phyloP scores from a whole-genome alignment of 2,329 filamentous ascomycete species.

The Rasamsonia emersonii region DNA sequence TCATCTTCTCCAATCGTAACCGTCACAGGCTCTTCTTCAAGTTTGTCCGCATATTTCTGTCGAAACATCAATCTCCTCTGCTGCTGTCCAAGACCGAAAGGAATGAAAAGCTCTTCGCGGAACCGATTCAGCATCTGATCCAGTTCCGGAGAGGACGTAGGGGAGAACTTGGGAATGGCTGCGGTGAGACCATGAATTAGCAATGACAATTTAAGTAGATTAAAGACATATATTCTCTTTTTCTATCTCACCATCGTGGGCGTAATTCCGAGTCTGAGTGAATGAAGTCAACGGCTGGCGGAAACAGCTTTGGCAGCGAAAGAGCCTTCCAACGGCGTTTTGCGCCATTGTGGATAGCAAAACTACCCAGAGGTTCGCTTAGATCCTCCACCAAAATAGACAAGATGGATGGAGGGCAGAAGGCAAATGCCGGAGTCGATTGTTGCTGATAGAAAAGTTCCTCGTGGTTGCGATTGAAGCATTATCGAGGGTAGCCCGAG shows the following conservation, averaged over 20 bases:
- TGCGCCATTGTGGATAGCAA: slow-evolving; percentile 28
- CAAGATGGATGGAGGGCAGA: slow-evolving; percentile 12
- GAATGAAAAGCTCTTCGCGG: slow-evolving; percentile 38
- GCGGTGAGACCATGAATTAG: slow-evolving; percentile 5
- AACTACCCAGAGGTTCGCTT: slow-evolving; percentile 9
- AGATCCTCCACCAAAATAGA: slow-evolving; percentile 19
- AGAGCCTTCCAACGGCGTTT: slow-evolving; percentile 27
- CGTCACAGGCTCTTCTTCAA: slow-evolving; percentile 32
- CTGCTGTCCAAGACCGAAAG: slow-evolving; percentile 26
- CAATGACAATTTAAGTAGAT: slow-evolving; percentile 1
- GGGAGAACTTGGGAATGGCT: slow-evolving; percentile 32
- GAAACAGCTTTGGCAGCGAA: slow-evolving; percentile 27
- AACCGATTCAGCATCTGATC: slow-evolving; percentile 32
- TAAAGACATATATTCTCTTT: too few species aligned
- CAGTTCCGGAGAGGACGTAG: slow-evolving; percentile 32
- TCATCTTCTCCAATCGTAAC: slow-evolving; percentile 33
- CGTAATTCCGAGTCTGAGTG: slow-evolving; percentile 23
- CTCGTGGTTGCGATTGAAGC: too few species aligned
- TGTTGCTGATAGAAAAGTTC: too few species aligned
- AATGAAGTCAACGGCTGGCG: slow-evolving; percentile 23
- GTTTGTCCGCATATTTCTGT: slow-evolving; percentile 23
- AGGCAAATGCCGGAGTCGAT: too few species aligned
- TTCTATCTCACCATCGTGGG: slow-evolving; percentile 24
- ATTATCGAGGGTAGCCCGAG: slow-evolving; percentile 13
- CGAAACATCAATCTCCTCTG: slow-evolving; percentile 34